Conservation (phyloP, 176 grass and related monocot species). For the Eleusine indica region DNA sequence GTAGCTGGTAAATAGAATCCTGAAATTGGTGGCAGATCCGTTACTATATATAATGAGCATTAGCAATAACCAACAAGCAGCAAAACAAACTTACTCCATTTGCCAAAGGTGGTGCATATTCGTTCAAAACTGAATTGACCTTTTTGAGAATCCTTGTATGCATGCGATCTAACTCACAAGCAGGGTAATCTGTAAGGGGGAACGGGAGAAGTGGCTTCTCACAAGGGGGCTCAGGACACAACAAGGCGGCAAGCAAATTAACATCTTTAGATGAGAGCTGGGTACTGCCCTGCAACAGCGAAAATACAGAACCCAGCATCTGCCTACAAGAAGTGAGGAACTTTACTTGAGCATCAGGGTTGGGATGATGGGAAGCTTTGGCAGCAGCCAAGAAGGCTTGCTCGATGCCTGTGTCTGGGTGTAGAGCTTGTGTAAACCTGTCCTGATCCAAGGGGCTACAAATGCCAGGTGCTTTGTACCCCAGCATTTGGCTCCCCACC, state of each 20-base stretch:
- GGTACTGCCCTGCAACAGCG: too few relatives aligned
- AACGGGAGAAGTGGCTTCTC: too few relatives aligned
- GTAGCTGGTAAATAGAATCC: conserved; percentile 29
- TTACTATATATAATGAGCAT: not conserved
- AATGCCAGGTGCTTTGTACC: too few relatives aligned
- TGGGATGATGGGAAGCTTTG: conserved; percentile 13
- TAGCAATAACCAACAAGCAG: not conserved
- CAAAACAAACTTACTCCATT: conserved; percentile 1
- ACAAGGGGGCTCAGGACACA: not conserved
- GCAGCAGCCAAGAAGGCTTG: conserved; percentile 12
- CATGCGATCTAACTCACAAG: too few relatives aligned
- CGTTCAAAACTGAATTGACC: not conserved
- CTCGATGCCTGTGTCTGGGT: not conserved
- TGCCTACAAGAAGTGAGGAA: not conserved
- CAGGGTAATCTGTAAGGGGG: too few relatives aligned
- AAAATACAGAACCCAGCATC: too few relatives aligned
- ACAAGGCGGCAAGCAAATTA: too few relatives aligned
- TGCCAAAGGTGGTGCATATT: not conserved
- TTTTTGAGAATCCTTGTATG: not conserved
- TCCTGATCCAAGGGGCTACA: too few relatives aligned
- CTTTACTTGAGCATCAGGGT: not conserved
- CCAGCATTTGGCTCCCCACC: not conserved
- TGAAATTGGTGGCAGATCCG: not conserved
- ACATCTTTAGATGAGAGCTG: too few relatives aligned
- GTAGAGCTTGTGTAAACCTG: too few relatives aligned